Evolutionary conservation across 2,329 filamentous ascomycete species (phyloP), one percentile per base, ranked within the genome.

Genomic region (Alternaria panax): DNA sequence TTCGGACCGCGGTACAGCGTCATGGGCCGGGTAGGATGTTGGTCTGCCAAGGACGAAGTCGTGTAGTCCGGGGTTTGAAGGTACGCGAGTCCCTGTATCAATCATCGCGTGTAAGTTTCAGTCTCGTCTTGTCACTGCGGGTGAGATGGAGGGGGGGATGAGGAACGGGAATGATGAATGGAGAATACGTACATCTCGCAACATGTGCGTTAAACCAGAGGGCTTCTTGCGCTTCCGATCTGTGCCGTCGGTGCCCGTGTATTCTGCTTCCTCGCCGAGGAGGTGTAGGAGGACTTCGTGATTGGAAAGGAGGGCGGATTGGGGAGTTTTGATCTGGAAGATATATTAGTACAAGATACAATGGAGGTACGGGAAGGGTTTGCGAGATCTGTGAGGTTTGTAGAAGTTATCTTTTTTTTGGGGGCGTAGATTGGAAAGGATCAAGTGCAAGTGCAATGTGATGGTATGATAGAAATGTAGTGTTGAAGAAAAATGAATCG

Each of bases 281-380:
- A 78, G 70, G 67, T 78, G 75, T 20, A 74, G 68, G 69, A 88
- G 88, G 64, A 92, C 89, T 81, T 92, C 90, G 65, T 86, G 89
- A 76, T 92, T 92, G 74, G 87, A 87, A 71, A 93, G 81, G 41
- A 89, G 84, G 5, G 88, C 89, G 28, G 87, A 87, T 74, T 92
- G 89, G 3, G 89, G 82, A 71, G 90, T 89, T 68, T 92, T 80
- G 71, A 93, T 86, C 84, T 91, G 60, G n/a, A 54, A 27, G 47
- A 11, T 16, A 16, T 30, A 32, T 45, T 38, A 54, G 59, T 18
- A 9, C 7, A n/a, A 14, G 16, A 7, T 11, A 2, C 4, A 5
- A n/a, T 12, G 6, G 16, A n/a, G 24, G 11, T 27, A 16, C 41
- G 9, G 12, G 8, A n/a, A 11, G 7, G 12, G 14, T 24, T 18